phyloP scores from a whole-genome alignment of 2,329 filamentous ascomycete genomes.

The Aspergillus intermedius region DNA sequence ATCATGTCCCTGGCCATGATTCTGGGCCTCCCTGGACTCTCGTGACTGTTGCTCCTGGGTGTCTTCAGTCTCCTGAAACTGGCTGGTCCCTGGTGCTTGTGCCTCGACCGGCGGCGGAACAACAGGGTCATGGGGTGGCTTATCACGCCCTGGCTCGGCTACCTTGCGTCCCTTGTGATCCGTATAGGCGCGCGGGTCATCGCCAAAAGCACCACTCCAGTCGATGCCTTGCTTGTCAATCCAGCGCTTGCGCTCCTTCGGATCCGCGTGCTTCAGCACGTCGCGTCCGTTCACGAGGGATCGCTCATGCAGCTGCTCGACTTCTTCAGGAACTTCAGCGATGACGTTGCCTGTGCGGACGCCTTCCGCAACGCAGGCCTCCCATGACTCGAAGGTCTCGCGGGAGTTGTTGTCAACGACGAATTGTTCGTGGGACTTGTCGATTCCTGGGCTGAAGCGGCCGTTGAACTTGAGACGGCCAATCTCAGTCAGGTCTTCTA shows the following conservation, averaged over 20 bases:
- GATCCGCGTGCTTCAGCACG: constrained; percentile 63
- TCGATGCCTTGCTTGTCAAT: constrained; percentile 72
- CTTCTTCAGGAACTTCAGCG: constrained; percentile 63
- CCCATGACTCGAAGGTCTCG: constrained; percentile 92
- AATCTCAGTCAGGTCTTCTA: constrained; percentile 69
- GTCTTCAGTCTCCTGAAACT: constrained; percentile 9
- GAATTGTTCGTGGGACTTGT: constrained; percentile 76
- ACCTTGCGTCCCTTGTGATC: constrained; percentile 48
- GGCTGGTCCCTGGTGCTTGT: constrained; percentile 2
- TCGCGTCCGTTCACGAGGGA: constrained; percentile 75
- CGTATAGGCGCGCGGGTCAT: constrained; percentile 61
- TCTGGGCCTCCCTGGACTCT: too few species aligned
- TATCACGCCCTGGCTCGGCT: constrained; percentile 50
- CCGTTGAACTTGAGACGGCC: constrained; percentile 75
- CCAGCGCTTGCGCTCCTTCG: constrained; percentile 67
- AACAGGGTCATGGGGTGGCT: constrained; percentile 47
- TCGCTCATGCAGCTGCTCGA: constrained; percentile 72
- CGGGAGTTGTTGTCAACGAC: constrained; percentile 80
- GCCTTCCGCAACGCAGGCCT: constrained; percentile 82
- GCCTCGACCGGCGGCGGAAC: constrained; percentile 37
- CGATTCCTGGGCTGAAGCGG: constrained; percentile 83
- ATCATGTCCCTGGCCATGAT: constrained; percentile 4
- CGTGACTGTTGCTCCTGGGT: constrained; percentile 19
- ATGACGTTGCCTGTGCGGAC: constrained; percentile 66
- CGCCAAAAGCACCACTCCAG: constrained; percentile 79